phyloP scores from a whole-genome alignment of 768 basidiomycete species.

The Amanita rubescens region DNA sequence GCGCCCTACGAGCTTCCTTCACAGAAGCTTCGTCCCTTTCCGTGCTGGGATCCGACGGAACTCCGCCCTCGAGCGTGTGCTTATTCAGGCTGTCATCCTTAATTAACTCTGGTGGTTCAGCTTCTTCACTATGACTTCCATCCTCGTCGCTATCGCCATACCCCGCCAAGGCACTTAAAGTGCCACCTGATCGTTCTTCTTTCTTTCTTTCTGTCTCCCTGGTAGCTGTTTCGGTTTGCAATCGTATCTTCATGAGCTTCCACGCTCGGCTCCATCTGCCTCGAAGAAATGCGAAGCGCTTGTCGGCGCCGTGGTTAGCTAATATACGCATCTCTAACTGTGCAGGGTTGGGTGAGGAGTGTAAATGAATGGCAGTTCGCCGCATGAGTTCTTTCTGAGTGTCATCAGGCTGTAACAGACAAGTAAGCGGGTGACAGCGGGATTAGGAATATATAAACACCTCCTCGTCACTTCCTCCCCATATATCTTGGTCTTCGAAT shows the following conservation, averaged over 20 bases:
- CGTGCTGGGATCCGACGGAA: not conserved
- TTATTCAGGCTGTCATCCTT: not conserved
- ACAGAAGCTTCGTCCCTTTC: conserved; percentile 16
- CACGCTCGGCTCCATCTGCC: conserved; percentile 70
- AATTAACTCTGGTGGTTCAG: conserved; percentile 6
- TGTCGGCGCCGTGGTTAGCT: conserved; percentile 75
- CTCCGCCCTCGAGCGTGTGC: not conserved
- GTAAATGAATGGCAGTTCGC: conserved; percentile 64
- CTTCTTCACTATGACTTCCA: conserved; percentile 13
- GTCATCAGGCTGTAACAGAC: conserved; percentile 44
- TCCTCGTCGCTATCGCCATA: conserved; percentile 55
- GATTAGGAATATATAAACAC: conserved; percentile 23
- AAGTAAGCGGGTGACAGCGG: not conserved
- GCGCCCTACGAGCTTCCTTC: conserved; percentile 44
- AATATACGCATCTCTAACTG: conserved; percentile 86
- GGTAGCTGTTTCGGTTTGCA: conserved; percentile 17
- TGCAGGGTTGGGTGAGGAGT: conserved; percentile 66
- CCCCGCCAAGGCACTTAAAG: conserved; percentile 47
- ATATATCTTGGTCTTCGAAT: conserved; percentile 37
- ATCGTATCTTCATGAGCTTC: conserved; percentile 43
- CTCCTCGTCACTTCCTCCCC: conserved; percentile 71
- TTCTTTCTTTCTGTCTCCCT: conserved; percentile 4
- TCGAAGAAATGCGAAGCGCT: conserved; percentile 73
- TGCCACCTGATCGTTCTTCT: conserved; percentile 6
- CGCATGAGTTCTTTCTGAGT: conserved; percentile 59